phyloP scores from a whole-genome alignment of 192 early-diverging fungal genomes.

The Dissophora ornata region DNA sequence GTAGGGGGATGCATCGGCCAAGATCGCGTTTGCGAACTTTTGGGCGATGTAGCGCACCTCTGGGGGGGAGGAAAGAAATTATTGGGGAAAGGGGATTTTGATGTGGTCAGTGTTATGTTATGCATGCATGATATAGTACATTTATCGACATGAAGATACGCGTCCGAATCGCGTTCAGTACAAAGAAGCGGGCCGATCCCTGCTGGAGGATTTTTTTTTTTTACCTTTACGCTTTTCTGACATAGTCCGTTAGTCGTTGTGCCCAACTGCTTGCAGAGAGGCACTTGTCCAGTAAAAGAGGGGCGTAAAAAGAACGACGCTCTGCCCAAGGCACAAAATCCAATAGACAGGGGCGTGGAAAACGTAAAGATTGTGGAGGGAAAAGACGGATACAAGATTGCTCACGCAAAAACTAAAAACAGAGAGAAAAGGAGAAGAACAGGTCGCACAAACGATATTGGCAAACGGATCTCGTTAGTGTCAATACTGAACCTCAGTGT shows the following conservation, averaged over 20 bases:
- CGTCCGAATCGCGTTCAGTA: neutral
- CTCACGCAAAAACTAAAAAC: slow-evolving; percentile 2
- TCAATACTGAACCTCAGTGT: neutral
- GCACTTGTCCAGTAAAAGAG: too few relatives aligned
- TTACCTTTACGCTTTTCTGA: slow-evolving; percentile 53
- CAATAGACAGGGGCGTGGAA: too few relatives aligned
- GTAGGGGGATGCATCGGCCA: slow-evolving; percentile 64
- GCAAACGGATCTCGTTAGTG: neutral
- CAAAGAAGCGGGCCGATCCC: neutral
- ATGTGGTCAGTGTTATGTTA: too few relatives aligned
- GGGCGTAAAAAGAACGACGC: too few relatives aligned
- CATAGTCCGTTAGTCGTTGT: slow-evolving; percentile 20
- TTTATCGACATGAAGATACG: too few relatives aligned
- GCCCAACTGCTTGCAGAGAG: too few relatives aligned
- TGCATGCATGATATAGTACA: neutral
- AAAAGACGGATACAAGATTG: neutral
- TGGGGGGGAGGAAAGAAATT: neutral
- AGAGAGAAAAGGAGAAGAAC: neutral
- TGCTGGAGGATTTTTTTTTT: neutral
- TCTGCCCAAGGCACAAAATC: too few relatives aligned
- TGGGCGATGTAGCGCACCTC: slow-evolving; percentile 70
- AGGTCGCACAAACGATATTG: neutral
- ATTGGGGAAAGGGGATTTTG: too few relatives aligned
- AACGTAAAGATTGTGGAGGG: neutral
- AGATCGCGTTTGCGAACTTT: slow-evolving; percentile 71